phyloP scores from a whole-genome alignment of 768 basidiomycete species.

The Pleurotus tuoliensis region DNA sequence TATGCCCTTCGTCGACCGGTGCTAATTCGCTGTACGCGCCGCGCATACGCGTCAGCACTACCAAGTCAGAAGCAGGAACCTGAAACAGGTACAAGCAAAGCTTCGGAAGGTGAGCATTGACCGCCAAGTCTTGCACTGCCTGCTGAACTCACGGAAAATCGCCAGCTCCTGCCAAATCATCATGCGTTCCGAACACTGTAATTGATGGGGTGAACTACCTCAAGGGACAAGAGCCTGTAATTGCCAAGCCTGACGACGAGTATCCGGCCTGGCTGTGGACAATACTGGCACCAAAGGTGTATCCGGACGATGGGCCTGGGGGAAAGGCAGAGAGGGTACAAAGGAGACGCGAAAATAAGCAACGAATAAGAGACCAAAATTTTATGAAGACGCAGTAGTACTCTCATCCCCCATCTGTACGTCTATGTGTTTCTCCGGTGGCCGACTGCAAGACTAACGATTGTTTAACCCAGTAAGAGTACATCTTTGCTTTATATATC shows the following conservation, averaged over 20 bases:
- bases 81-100: neutral
- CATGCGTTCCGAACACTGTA: constrained; percentile 69
- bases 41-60: neutral
- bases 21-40: neutral
- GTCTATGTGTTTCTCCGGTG: too few species aligned
- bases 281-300: constrained; percentile 54
- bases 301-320: constrained; percentile 70
- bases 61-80: neutral
- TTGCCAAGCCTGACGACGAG: constrained; percentile 75
- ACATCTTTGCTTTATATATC: too few species aligned
- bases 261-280: constrained; percentile 93
- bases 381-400: constrained; percentile 78
- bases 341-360: constrained; percentile 58
- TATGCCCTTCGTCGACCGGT: neutral
- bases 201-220: constrained; percentile 80
- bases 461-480: too few species aligned
- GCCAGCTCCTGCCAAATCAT: constrained; percentile 42
- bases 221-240: constrained; percentile 74
- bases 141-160: too few species aligned
- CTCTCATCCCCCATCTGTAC: neutral
- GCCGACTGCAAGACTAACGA: too few species aligned
- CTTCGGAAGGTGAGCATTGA: too few species aligned
- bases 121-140: too few species aligned
- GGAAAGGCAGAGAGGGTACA: constrained; percentile 57
- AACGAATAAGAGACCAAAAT: constrained; percentile 76